Conservation (phyloP, 2,329 filamentous ascomycete genomes). For the Sporothrix pallida region DNA sequence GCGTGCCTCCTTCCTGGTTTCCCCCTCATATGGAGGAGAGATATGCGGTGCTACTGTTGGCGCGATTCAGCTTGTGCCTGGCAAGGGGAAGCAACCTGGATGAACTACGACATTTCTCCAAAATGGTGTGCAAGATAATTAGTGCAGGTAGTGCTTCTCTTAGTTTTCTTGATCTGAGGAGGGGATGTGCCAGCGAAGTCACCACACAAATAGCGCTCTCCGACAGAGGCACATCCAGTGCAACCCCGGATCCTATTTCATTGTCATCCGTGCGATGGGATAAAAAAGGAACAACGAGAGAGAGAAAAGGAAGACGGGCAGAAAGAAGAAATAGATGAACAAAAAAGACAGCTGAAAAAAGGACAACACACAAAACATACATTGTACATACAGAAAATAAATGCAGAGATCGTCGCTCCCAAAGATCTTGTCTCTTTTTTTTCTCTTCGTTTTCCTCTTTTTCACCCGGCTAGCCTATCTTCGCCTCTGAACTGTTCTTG, state of each 20-base stretch:
- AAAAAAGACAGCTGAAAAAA: not conserved
- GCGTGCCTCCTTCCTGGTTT: conserved; percentile 26
- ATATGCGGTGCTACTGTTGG: conserved; percentile 4
- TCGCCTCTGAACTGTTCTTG: not conserved
- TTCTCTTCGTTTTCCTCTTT: not conserved
- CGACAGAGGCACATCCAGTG: conserved; percentile 2
- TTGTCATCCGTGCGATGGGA: not conserved
- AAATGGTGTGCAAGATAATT: conserved; percentile 1
- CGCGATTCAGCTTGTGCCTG: not conserved
- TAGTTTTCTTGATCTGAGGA: not conserved
- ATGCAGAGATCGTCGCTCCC: not conserved
- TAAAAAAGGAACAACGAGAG: not conserved
- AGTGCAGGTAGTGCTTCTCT: not conserved
- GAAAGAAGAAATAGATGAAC: no score
- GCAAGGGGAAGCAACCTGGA: conserved; percentile 8
- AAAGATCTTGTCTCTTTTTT: not conserved
- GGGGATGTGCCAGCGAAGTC: not conserved
- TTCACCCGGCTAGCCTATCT: not conserved
- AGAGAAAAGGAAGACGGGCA: not conserved
- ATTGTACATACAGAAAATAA: not conserved
- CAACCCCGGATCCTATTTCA: not conserved
- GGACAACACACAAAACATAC: not conserved
- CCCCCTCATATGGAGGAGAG: conserved; percentile 2
- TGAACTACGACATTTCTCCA: conserved; percentile 15
- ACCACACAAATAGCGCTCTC: not conserved